Percentiles rank a stretch among this genome's conserved stretches.
Evolutionary conservation across 768 basidiomycete genomes (phyloP).

Genomic region (Termitomyces sp.): DNA sequence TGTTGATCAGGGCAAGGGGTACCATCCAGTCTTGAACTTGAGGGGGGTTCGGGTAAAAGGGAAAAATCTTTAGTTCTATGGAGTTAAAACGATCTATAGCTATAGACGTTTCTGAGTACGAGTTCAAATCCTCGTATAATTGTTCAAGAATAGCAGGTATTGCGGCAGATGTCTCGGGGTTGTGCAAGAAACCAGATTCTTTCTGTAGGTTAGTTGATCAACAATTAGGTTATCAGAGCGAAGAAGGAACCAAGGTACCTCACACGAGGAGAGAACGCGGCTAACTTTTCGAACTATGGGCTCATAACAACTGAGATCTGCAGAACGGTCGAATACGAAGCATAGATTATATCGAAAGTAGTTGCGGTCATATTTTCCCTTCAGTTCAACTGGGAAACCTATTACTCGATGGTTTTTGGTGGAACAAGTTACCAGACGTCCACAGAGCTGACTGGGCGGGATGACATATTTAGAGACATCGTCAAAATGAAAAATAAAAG

Average conservation of each 20-base stretch:
- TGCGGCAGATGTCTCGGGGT: constrained; percentile 58
- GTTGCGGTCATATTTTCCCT: constrained; percentile 76
- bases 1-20: constrained; percentile 83
- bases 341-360: constrained; percentile 94
- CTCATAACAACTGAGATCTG: constrained; percentile 94
- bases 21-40: constrained; percentile 93
- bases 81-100: constrained; percentile 89
- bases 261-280: constrained; percentile 82
- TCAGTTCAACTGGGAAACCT: constrained; percentile 84
- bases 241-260: constrained; percentile 51
- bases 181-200: constrained; percentile 87
- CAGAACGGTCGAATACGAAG: constrained; percentile 90
- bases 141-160: constrained; percentile 90
- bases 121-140: constrained; percentile 95
- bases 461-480: constrained; percentile 95
- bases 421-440: constrained; percentile 83
- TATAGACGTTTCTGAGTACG: constrained; percentile 95
- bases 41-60: constrained; percentile 94
- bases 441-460: constrained; percentile 81
- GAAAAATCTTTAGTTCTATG: constrained; percentile 93
- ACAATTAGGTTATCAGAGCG: constrained; percentile 4
- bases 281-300: constrained; percentile 94
- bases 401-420: constrained; percentile 82
- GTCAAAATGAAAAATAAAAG: constrained; percentile 79
- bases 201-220: constrained; percentile 42